Evolutionary conservation across 495 filamentous ascomycete species (phyloP).

Genomic region (Neurospora intermedia): DNA sequence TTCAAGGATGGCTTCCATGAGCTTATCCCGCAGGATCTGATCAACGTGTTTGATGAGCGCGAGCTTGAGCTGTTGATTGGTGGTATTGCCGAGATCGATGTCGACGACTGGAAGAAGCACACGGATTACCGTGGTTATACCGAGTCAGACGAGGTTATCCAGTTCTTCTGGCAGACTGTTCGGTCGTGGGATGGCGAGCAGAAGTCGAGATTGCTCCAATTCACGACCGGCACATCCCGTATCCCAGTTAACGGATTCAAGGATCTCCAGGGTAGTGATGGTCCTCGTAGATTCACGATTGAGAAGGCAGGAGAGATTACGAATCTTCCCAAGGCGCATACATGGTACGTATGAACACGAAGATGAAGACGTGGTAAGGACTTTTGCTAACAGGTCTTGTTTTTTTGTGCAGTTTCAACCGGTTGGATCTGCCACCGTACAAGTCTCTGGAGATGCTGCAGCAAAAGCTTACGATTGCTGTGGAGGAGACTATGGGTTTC

Average conservation of each 20-base stretch:
- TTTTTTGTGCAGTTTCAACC: conserved; percentile 66
- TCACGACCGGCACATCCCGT: conserved; percentile 92
- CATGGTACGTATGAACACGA: conserved; percentile 60
- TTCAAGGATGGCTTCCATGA: conserved; percentile 98
- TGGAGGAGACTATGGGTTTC: conserved; percentile 98
- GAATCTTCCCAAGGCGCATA: conserved; percentile 93
- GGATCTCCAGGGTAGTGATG: conserved; percentile 95
- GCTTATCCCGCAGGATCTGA: conserved; percentile 88
- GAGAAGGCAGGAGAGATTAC: conserved; percentile 87
- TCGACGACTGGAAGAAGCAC: conserved; percentile 99
- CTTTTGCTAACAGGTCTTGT: conserved; percentile 20
- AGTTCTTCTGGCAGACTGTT: conserved; percentile 97
- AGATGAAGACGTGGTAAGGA: background rate
- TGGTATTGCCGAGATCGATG: conserved; percentile 98
- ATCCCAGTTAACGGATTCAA: conserved; percentile 99
- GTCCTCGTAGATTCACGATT: conserved; percentile 90
- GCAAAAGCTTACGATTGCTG: conserved; percentile 84
- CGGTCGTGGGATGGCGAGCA: conserved; percentile 96
- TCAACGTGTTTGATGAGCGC: conserved; percentile 97
- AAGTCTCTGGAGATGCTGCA: conserved; percentile 76
- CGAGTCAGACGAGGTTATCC: conserved; percentile 90
- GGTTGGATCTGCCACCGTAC: conserved; percentile 90
- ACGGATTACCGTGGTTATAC: conserved; percentile 99
- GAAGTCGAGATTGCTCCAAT: conserved; percentile 91
- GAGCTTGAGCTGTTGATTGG: conserved; percentile 95